phyloP scores from a whole-genome alignment of 164 flowering plant genomes.

The Tetracentron sinense region DNA sequence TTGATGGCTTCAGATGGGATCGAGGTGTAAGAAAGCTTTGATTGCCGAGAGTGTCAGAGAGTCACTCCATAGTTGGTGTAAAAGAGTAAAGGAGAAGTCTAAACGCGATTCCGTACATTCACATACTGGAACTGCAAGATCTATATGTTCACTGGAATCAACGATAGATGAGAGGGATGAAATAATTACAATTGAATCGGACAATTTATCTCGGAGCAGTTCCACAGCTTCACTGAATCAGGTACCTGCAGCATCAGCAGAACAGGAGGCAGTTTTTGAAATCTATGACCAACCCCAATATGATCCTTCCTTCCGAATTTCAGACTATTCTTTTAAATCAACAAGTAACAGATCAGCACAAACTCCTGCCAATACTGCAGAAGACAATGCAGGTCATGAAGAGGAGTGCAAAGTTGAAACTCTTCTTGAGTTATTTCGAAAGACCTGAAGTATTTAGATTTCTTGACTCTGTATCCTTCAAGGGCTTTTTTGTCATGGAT shows the following conservation, averaged over 20 bases:
- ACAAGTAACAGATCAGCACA: slow-evolving; percentile 10
- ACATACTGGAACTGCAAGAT: slow-evolving; percentile 38
- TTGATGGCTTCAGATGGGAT: slow-evolving; percentile 66
- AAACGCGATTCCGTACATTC: slow-evolving; percentile 46
- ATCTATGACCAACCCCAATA: slow-evolving; percentile 18
- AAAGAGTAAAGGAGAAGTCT: slow-evolving; percentile 70
- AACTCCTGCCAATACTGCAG: slow-evolving; percentile 20
- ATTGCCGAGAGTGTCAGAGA: slow-evolving; percentile 80
- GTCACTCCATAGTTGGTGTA: slow-evolving; percentile 90
- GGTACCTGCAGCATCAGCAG: slow-evolving; percentile 22
- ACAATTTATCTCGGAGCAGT: slow-evolving; percentile 61
- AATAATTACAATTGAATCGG: slow-evolving; percentile 59
- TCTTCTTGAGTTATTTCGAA: no score
- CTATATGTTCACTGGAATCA: slow-evolving; percentile 68
- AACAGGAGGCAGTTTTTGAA: slow-evolving; percentile 30
- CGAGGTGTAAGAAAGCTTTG: slow-evolving; percentile 67
- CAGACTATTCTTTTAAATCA: slow-evolving; percentile 27
- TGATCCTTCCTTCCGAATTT: slow-evolving; percentile 32
- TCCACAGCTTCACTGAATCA: slow-evolving; percentile 48
- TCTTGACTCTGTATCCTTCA: no score
- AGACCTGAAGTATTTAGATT: no score
- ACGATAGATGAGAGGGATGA: slow-evolving; percentile 67
- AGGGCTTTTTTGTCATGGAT: no score
- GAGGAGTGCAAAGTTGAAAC: slow-evolving; percentile 26
- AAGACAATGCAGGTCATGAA: slow-evolving; percentile 18